Evolutionary conservation across 2,329 filamentous ascomycete genomes (phyloP), one percentile per base, ranked within the genome.

Genomic region (Penicillium sp.): DNA sequence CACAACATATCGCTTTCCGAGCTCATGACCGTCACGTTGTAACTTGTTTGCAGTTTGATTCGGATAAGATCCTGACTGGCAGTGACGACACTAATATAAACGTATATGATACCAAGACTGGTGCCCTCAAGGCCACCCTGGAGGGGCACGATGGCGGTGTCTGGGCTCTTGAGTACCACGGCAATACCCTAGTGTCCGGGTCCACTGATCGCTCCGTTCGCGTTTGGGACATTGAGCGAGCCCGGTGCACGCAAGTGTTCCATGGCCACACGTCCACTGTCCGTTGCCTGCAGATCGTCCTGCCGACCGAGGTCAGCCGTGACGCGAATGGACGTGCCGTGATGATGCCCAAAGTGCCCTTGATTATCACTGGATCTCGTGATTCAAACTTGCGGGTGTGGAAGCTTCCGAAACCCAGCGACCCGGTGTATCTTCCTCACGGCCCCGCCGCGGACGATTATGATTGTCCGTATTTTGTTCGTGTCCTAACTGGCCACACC

Each of bases 71-170:
- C 64, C 84, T 99, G 64, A 99, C 95, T 1, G 95, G 95, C 26
- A 98, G 93, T 70, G 95, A 99, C 72, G 95, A 99, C 71, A 96
- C 93, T 4, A 88, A 97, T 61, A 99, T 99, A 68, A 93, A 99
- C 68, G 92, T 99, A 31, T 99, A 98, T 73, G 93, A 98, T 70
- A 98, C 95, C 13, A 96, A 95, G 77, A 97, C 93, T 0, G 95
- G 95, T 57, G 89, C 89, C 62, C 78, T 96, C 35, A 86, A 90
- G 48, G 91, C 87, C 69, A 91, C 89, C 62, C 85, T 99, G 2
- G 89, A 93, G 68, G 95, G 95, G 2, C 95, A 99, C 66, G 95
- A 99, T 74, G 95, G 95, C 33, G 95, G 95, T 46, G 95, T 99
- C 1, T 99, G 95, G 95, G 95, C 95, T 29, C 78, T 99, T 52